Base-by-base conservation (phyloP, 139 green algal genomes). In the Prasinococcaceae sp. region DNA sequence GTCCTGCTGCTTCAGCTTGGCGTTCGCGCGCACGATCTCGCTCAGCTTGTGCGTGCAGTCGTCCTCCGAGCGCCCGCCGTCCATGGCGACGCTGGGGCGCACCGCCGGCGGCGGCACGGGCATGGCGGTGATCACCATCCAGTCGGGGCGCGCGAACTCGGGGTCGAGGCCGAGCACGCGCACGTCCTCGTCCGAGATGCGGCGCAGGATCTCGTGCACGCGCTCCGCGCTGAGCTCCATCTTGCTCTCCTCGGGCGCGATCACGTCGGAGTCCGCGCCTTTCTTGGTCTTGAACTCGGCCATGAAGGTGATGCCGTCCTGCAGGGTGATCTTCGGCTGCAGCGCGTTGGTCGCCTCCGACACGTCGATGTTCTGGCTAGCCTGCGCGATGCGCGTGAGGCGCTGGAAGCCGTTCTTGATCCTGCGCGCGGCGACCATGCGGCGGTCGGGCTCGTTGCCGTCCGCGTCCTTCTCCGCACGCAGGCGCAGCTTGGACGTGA, bases 1-100 rank as follows among this genome's bases (percentile, higher is more conserved):
- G 35, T 93, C 74, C 70, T 94, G 80, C 30, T 68, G 70, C 55
- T 69, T 72, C 43, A 99, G 73, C 22, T 73, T 64, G 59, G 84
- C 84, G 74, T 94, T 96, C 38, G 82, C 75, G 35, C 88, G 84
- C 17, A 98, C 71, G 55, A 99, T 96, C 65, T 96, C 85, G 27
- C 70, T 74, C 55, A 99, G 76, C 70, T 97, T 93, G 70, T 96
- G 81, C 5, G 90, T 99, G 36, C 98, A 57, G 66, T 99, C 90
- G 65, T 99, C 90, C 78, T 98, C 88, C 42, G 75, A 88, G 30
- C 78, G 80, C 10, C 10, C 74, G 48, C 66, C 78, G 78, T 92
- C 84, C 86, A 96, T 95, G 69, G 83, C 75, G 1, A 99, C 92
- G 9, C 69, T 82, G 5, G 90, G 90, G 1, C 85, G 63, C 49